Evolutionary conservation across 768 basidiomycete genomes (phyloP).

Genomic region (Boletus eberwhitei): DNA sequence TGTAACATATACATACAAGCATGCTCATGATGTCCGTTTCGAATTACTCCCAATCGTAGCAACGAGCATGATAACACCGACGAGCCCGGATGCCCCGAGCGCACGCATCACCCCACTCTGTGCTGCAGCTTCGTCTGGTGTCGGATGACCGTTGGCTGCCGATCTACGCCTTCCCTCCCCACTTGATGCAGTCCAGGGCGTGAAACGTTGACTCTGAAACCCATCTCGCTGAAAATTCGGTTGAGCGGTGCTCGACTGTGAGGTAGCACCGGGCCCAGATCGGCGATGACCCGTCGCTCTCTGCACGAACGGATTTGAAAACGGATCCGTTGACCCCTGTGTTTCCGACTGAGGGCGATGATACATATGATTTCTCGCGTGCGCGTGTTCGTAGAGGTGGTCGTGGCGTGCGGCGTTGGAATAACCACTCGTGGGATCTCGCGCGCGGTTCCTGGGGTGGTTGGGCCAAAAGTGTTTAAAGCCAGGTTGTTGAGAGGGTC

Average conservation of each 20-base stretch:
- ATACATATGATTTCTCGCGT: neutral
- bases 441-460: slow-evolving; percentile 22
- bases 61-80: slow-evolving; percentile 27
- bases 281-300: slow-evolving; percentile 23
- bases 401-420: slow-evolving; percentile 10
- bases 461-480: slow-evolving; percentile 27
- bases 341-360: slow-evolving; percentile 3
- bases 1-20: neutral
- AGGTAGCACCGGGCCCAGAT: neutral
- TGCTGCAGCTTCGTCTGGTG: slow-evolving; percentile 22
- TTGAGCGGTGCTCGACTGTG: neutral
- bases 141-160: slow-evolving; percentile 6
- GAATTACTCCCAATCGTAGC: slow-evolving; percentile 16
- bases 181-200: slow-evolving; percentile 6
- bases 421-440: slow-evolving; percentile 9
- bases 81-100: slow-evolving; percentile 27
- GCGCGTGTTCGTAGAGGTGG: slow-evolving; percentile 7
- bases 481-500: slow-evolving; percentile 24
- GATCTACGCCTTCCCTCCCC: slow-evolving; percentile 1
- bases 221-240: neutral
- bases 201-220: slow-evolving; percentile 1
- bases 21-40: slow-evolving; percentile 14
- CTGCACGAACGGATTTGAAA: slow-evolving; percentile 26
- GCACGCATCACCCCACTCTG: slow-evolving; percentile 26
- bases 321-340: slow-evolving; percentile 19